Conservation (phyloP, 805 yeast species). For the Yamadazyma paraphyllophila region DNA sequence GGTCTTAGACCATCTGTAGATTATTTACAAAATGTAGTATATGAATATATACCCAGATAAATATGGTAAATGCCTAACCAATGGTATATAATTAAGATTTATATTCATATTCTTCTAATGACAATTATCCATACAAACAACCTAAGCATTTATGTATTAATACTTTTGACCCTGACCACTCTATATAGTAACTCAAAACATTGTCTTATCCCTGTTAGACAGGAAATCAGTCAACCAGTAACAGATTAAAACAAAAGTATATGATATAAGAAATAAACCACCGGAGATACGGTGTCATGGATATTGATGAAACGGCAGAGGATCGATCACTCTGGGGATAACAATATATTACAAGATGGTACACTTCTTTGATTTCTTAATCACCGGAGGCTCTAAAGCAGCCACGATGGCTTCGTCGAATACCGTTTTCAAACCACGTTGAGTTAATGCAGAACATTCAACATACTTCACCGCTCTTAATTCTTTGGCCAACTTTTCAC, state of each 20-base stretch:
- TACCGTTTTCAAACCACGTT: conserved; percentile 94
- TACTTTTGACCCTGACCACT: conserved; percentile 8
- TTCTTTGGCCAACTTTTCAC: conserved; percentile 91
- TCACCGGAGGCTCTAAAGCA: conserved; percentile 94
- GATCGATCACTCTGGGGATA: neutral
- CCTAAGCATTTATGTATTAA: conserved; percentile 3
- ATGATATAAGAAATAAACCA: conserved; percentile 4
- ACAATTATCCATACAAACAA: neutral
- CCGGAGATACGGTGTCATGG: neutral
- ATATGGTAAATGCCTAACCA: too few species aligned
- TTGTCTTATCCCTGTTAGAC: neutral
- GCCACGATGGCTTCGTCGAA: conserved; percentile 98
- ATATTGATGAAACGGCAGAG: neutral
- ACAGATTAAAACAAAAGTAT: conserved; percentile 5
- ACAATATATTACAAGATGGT: conserved; percentile 56
- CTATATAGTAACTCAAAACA: conserved; percentile 3
- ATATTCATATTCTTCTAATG: neutral
- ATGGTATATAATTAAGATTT: neutral
- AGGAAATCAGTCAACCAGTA: conserved; percentile 10
- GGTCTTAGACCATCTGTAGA: neutral
- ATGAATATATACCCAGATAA: neutral
- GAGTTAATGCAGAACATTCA: conserved; percentile 97
- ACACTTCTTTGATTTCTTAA: conserved; percentile 79
- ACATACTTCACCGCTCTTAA: conserved; percentile 94
- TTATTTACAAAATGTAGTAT: neutral